These are phyloP conservation scores for Tuber brumale DNA, from an alignment of 495 filamentous ascomycete species.

Conservation along the genomic window DNA sequence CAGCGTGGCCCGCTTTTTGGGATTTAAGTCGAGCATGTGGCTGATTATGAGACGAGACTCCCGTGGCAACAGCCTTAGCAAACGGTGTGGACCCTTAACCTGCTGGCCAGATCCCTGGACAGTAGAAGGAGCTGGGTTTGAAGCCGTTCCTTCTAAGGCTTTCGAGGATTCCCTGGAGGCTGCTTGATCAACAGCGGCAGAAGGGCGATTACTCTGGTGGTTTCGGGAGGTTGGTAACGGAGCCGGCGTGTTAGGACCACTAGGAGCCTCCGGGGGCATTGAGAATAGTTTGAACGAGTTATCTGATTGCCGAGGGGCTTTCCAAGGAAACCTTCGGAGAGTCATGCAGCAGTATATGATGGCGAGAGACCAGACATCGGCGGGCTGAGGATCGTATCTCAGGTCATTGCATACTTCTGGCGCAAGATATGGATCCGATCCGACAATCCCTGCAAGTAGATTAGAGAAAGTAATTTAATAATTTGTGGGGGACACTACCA, in stretches of 20 bases:
- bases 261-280: constrained; percentile 52
- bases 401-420: constrained; percentile 93
- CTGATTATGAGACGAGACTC: constrained; percentile 86
- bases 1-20: constrained; percentile 73
- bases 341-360: constrained; percentile 99
- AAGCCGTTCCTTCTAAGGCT: constrained; percentile 24
- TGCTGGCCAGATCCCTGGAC: constrained; percentile 40
- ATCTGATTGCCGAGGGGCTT: constrained; percentile 82
- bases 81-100: constrained; percentile 87
- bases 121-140: constrained; percentile 34
- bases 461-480: neutral
- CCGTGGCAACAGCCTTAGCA: constrained; percentile 83
- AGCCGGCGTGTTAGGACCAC: constrained; percentile 12
- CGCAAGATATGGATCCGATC: constrained; percentile 93
- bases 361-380: constrained; percentile 95
- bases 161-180: neutral
- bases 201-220: constrained; percentile 29
- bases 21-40: constrained; percentile 85
- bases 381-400: constrained; percentile 89
- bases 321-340: constrained; percentile 92
- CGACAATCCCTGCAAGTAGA: constrained; percentile 71
- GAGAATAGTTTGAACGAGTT: constrained; percentile 93
- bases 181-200: constrained; percentile 4
- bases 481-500: constrained; percentile 54
- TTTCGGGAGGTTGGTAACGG: constrained; percentile 34